A percentile compares a stretch with the other conserved stretches of the same genome.
These are phyloP conservation scores for Colletotrichum filicis DNA, from an alignment of 2,329 filamentous ascomycete genomes.

Conservation along the genomic window DNA sequence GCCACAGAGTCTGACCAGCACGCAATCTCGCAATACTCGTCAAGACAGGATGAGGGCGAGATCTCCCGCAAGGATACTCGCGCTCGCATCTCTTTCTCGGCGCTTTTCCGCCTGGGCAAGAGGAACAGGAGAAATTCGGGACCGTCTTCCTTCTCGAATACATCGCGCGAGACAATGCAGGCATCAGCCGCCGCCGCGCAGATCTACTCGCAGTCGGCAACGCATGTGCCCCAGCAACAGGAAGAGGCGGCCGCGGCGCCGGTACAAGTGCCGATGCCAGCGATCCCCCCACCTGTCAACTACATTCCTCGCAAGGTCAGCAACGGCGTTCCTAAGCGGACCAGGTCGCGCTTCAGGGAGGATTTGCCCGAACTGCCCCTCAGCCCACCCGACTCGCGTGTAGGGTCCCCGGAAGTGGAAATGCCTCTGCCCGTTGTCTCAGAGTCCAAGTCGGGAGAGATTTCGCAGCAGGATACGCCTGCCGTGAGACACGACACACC, in stretches of 20 bases:
- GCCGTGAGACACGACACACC: conserved; percentile 58
- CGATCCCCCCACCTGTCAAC: conserved; percentile 58
- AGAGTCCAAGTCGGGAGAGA: conserved; percentile 40
- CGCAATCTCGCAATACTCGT: conserved; percentile 46
- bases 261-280: conserved; percentile 47
- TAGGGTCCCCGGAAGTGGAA: conserved; percentile 78
- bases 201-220: conserved; percentile 42
- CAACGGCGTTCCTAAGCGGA: conserved; percentile 74
- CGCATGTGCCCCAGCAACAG: conserved; percentile 46
- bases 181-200: conserved; percentile 40
- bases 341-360: conserved; percentile 91
- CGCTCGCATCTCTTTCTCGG: conserved; percentile 69
- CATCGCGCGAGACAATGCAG: conserved; percentile 87
- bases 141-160: conserved; percentile 89
- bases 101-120: conserved; percentile 79
- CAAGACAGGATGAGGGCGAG: conserved; percentile 59
- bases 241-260: conserved; percentile 46
- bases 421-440: conserved; percentile 53
- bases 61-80: conserved; percentile 60
- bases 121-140: conserved; percentile 65
- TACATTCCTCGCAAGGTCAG: conserved; percentile 49
- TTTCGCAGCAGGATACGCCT: conserved; percentile 18
- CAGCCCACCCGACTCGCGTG: conserved; percentile 85
- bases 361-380: conserved; percentile 88
- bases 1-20: conserved; percentile 51